Base-by-base conservation (phyloP, 345 rosid species). In the Citrus hindsii region DNA sequence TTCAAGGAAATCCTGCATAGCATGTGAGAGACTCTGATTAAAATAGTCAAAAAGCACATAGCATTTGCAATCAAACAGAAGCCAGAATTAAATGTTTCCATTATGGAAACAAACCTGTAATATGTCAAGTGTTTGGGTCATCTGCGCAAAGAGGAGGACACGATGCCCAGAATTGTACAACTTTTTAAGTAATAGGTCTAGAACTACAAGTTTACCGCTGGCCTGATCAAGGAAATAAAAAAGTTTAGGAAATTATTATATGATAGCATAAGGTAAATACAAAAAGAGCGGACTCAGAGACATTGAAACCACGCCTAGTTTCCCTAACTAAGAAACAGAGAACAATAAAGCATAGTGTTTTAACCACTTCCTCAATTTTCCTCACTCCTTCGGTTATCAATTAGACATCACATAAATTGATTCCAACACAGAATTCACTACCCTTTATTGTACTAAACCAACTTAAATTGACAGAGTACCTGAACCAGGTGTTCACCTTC, bases 401-500 rank as follows among this genome's bases (percentile, higher is more conserved):
- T 42, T 8, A 21, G 19, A 42, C 19, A 48, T 27, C 9, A 14
- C 42, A 66, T 37, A 56, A 32, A 35, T 35, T 40, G 40, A n/a
- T 63, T 38, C 16, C 32, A 71, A 64, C 12, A 25, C 81, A 35
- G 48, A 4, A 71, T 38, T 37, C 7, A 64, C 32, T 32, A 77
- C 28, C 28, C 68, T 33, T 74, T 53, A 18, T 48, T 32, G 8
- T 9, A 33, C 33, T 28, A 60, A 18, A 61, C 30, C 62, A 62
- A 62, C 67, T 58, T 77, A 37, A 67, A 60, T 76, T 33, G 71
- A 67, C 24, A 78, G 28, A 35, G 73, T 85, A 94, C 97, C 98
- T 93, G 93, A 82, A 89, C 89, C 51, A 94, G 91, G 84, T 94
- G 98, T 86, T 94, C 97, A 67, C 94, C 98, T 80, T 93, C 98